phyloP scores from a whole-genome alignment of 495 filamentous ascomycete genomes.

The Elasticomyces elasticus region DNA sequence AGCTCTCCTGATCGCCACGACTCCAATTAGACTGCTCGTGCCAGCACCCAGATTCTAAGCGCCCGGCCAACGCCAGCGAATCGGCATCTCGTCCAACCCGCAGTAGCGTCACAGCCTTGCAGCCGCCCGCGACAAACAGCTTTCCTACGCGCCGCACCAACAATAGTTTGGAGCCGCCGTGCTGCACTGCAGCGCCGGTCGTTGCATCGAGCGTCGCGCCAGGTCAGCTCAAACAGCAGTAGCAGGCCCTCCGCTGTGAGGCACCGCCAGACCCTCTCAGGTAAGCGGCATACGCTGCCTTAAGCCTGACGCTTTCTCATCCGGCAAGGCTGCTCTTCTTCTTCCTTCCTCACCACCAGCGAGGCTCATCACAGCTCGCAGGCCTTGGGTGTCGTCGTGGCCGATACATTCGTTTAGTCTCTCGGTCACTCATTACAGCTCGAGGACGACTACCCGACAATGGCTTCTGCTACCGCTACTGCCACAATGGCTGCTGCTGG shows the following conservation, averaged over 20 bases:
- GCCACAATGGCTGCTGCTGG: slow-evolving; percentile 29
- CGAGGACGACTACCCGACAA: slow-evolving; percentile 13
- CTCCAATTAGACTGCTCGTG: not conserved
- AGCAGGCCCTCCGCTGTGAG: slow-evolving; percentile 4
- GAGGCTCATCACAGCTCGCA: slow-evolving; percentile 18
- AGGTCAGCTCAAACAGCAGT: slow-evolving; percentile 11
- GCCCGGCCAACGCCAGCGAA: not conserved
- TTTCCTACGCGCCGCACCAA: slow-evolving; percentile 14
- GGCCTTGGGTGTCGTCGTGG: slow-evolving; percentile 17
- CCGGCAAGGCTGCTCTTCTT: not conserved
- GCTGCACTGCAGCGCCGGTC: slow-evolving; percentile 8
- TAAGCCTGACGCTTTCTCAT: slow-evolving; percentile 5
- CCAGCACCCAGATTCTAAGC: not conserved
- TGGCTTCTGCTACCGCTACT: slow-evolving; percentile 16
- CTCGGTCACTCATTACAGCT: slow-evolving; percentile 13
- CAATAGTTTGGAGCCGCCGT: slow-evolving; percentile 13
- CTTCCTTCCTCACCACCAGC: slow-evolving; percentile 5
- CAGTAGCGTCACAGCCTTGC: not conserved
- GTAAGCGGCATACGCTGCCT: slow-evolving; percentile 13
- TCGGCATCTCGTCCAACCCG: not conserved
- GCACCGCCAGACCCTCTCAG: slow-evolving; percentile 4
- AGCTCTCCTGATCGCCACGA: not conserved
- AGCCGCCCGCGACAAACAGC: not conserved
- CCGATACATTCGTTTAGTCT: slow-evolving; percentile 20
- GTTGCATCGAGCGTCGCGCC: slow-evolving; percentile 10